Conservation (phyloP, 305 asterid genomes). For the Withania somnifera region DNA sequence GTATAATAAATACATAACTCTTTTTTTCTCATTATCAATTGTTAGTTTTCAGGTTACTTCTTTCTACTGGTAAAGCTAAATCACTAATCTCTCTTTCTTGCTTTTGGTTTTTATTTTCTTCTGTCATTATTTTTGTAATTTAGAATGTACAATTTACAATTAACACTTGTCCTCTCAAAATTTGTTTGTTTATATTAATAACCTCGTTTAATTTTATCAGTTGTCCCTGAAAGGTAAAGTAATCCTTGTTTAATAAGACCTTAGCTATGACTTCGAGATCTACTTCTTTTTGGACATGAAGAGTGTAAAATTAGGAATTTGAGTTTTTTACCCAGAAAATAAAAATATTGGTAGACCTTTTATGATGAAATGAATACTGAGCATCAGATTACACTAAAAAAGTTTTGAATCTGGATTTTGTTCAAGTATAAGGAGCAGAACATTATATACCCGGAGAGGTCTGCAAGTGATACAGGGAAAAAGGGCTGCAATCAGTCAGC, state of each 20-base stretch:
- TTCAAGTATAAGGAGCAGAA: background rate
- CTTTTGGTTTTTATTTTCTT: background rate
- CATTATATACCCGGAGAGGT: background rate
- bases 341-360: background rate
- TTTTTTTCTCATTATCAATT: background rate
- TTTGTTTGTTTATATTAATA: background rate
- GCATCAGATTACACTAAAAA: background rate
- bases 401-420: background rate
- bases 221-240: background rate
- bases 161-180: background rate
- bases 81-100: background rate
- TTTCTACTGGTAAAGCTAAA: too few relatives aligned
- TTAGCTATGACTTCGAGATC: background rate
- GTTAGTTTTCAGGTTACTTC: too few relatives aligned
- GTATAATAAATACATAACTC: constrained; percentile 19
- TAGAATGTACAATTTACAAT: background rate
- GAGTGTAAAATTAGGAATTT: background rate
- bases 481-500: background rate
- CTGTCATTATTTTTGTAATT: background rate
- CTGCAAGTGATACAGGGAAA: background rate
- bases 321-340: background rate
- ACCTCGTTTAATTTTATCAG: background rate
- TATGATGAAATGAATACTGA: background rate
- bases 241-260: background rate
- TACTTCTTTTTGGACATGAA: background rate